Base-by-base conservation (phyloP, 2,329 filamentous ascomycete species). In the Aspergillus alliaceus region DNA sequence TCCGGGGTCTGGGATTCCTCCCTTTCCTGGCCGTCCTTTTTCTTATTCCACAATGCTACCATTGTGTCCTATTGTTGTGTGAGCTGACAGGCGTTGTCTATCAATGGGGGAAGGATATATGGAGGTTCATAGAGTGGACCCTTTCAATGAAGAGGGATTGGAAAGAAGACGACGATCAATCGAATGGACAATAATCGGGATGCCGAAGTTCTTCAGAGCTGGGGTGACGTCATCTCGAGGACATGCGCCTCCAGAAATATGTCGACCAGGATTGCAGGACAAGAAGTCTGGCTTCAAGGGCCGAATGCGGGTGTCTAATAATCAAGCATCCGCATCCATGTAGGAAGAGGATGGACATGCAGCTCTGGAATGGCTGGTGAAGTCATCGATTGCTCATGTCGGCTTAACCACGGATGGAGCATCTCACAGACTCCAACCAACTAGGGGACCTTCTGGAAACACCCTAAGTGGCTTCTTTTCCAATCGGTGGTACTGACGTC, bases 221-320 rank as follows among this genome's bases (percentile, higher is more conserved):
- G 49, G 27, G 49, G 49, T 52, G 49, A 52, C 37, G 49, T 52
- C 49, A 52, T 52, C 9, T 22, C 25, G 18, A 27, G 49, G 22
- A 40, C 22, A 51, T 39, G 35, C 35, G 6, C 35, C 8, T 20
- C 8, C 18, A 39, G 35, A 9, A 18, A 11, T 39, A 39, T n/a
- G n/a, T n/a, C n/a, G n/a, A n/a, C n/a, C n/a, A n/a, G n/a, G n/a
- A n/a, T n/a, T n/a, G 34, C 34, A 35, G 15, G 34, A 39, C 35
- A 39, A 39, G 35, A 1, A 6, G 6, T 6, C 29, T 31, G 35
- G n/a, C n/a, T n/a, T n/a, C n/a, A n/a, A n/a, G n/a, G n/a, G n/a
- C n/a, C n/a, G n/a, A n/a, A n/a, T 20, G 35, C n/a, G 8, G 4
- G n/a, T 20, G 20, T 39, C 18, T 7, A 39, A 18, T 18, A 39